A percentile compares a stretch with the other conserved stretches of the same genome.
Evolutionary conservation across 1,139 yeast genomes (phyloP).

Genomic region (Pichia terricola): DNA sequence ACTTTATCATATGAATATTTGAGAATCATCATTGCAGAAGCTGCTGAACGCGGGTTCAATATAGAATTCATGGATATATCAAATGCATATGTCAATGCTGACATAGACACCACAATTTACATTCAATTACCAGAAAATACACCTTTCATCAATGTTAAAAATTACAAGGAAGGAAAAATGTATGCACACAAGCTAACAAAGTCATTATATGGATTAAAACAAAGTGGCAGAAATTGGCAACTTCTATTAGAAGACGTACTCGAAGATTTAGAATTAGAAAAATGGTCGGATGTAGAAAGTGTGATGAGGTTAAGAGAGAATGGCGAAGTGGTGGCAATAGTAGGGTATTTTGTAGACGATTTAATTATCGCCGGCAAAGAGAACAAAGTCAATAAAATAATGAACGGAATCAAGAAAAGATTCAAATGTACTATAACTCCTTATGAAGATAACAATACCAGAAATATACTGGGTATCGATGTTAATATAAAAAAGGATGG

Average conservation of each 20-base stretch:
- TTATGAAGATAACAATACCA: not conserved
- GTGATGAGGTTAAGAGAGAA: not conserved
- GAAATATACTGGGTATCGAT: constrained; percentile 1
- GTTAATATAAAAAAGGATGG: too few species aligned
- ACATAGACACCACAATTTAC: too few species aligned
- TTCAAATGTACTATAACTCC: constrained; percentile 1
- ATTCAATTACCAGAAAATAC: too few species aligned
- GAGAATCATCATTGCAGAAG: not conserved
- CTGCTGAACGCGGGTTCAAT: not conserved
- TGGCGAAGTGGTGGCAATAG: not conserved
- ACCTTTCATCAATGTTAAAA: not conserved
- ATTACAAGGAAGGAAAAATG: not conserved
- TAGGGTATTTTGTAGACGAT: too few species aligned
- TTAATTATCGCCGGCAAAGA: not conserved
- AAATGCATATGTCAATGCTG: too few species aligned
- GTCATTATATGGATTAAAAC: constrained; percentile 1
- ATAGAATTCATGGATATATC: constrained; percentile 1
- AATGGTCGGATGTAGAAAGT: constrained; percentile 1
- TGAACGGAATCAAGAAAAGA: not conserved
- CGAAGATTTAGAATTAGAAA: not conserved
- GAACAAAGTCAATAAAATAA: not conserved
- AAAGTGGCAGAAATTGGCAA: constrained; percentile 1
- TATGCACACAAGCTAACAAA: constrained; percentile 1
- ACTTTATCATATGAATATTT: not conserved
- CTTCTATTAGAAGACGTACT: not conserved